Conservation (phyloP, 2,329 filamentous ascomycete species). For the Zymoseptoria ardabiliae region DNA sequence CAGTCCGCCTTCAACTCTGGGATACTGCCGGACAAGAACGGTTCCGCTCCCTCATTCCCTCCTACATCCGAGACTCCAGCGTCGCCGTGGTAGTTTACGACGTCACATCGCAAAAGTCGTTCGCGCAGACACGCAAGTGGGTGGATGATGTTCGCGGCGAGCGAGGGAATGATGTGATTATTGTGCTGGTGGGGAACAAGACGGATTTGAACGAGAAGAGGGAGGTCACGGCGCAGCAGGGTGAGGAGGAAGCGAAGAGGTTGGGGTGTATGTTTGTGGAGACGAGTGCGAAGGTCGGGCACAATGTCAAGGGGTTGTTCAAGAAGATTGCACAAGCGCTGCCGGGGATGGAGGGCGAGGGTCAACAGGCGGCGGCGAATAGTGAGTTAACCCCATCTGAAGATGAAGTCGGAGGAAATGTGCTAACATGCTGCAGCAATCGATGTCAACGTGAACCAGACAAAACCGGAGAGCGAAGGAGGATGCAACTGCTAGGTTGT, state of each 20-base stretch:
- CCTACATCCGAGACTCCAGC: slow-evolving; percentile 95
- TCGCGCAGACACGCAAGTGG: slow-evolving; percentile 99
- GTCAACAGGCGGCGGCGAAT: slow-evolving; percentile 68
- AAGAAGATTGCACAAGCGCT: slow-evolving; percentile 96
- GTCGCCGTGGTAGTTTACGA: slow-evolving; percentile 99
- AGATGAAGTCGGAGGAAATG: background rate
- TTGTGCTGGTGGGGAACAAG: slow-evolving; percentile 97
- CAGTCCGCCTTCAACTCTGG: slow-evolving; percentile 94
- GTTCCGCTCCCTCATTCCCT: slow-evolving; percentile 93
- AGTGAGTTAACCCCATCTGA: slow-evolving; percentile 51
- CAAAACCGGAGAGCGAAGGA: slow-evolving; percentile 31
- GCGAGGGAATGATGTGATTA: slow-evolving; percentile 96
- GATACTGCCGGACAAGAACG: slow-evolving; percentile 96
- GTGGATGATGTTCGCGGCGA: slow-evolving; percentile 96
- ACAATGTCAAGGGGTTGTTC: slow-evolving; percentile 97
- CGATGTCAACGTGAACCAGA: slow-evolving; percentile 31
- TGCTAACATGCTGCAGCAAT: slow-evolving; percentile 26
- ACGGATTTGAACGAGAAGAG: slow-evolving; percentile 97
- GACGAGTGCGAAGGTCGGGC: slow-evolving; percentile 93
- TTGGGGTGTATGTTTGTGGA: slow-evolving; percentile 98
- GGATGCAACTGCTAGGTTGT: slow-evolving; percentile 29
- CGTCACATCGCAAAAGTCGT: slow-evolving; percentile 79
- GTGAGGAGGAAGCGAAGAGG: slow-evolving; percentile 96
- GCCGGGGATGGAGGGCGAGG: slow-evolving; percentile 92
- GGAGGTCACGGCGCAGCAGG: slow-evolving; percentile 91